Evolutionary conservation across 2,329 filamentous ascomycete species (phyloP).

Genomic region (Pseudogymnoascus sp.): DNA sequence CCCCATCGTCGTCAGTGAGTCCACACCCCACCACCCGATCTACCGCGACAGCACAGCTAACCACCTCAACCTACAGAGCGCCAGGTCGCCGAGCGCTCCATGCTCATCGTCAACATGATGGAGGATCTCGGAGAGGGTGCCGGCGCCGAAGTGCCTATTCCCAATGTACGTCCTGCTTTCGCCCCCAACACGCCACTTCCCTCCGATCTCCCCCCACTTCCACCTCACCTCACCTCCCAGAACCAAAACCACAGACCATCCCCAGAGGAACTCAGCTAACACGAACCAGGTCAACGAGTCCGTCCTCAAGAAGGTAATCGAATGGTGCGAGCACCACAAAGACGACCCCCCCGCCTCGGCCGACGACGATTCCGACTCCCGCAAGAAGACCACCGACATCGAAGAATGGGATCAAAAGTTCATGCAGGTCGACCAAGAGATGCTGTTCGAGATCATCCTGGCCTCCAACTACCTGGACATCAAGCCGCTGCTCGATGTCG

Average conservation of each 20-base stretch:
- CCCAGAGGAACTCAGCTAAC: conserved; percentile 11
- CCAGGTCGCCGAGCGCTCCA: conserved; percentile 77
- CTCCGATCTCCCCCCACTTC: conserved; percentile 13
- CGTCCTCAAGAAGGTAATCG: conserved; percentile 90
- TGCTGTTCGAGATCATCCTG: conserved; percentile 98
- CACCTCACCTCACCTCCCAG: background rate
- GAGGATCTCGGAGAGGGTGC: conserved; percentile 71
- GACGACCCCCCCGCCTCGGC: conserved; percentile 72
- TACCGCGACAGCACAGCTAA: conserved; percentile 4
- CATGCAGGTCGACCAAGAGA: conserved; percentile 99
- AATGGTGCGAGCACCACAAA: conserved; percentile 96
- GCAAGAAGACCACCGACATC: conserved; percentile 98
- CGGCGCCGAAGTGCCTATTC: conserved; percentile 62
- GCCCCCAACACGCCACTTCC: conserved; percentile 10
- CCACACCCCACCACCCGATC: conserved; percentile 12
- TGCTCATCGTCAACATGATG: conserved; percentile 97
- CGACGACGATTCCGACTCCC: conserved; percentile 86
- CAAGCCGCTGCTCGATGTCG: conserved; percentile 93
- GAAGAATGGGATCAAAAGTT: conserved; percentile 99
- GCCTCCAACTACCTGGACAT: conserved; percentile 98
- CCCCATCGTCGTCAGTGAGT: conserved; percentile 43
- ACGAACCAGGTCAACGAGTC: conserved; percentile 69
- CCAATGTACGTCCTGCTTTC: conserved; percentile 51
- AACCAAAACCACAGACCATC: background rate
- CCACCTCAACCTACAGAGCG: conserved; percentile 49